A percentile compares a stretch with the other conserved stretches of the same genome.
Conservation (phyloP, 2,329 filamentous ascomycete genomes). For the Delphinella strobiligena region DNA sequence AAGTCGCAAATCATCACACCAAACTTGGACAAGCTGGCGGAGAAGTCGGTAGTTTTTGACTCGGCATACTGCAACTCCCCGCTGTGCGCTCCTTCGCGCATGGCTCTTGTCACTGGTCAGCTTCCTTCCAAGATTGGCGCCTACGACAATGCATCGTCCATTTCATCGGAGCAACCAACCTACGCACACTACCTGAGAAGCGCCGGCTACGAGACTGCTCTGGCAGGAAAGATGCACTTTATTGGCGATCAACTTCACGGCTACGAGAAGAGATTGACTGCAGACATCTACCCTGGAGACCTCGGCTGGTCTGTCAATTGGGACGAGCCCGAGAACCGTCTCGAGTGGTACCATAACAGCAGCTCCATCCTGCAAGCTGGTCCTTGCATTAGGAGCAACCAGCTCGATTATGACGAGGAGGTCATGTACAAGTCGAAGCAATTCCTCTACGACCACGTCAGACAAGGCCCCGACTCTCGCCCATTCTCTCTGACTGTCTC, state of each 20-base stretch:
- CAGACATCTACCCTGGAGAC: constrained; percentile 89
- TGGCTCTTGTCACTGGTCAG: constrained; percentile 88
- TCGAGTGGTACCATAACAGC: constrained; percentile 96
- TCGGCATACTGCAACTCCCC: constrained; percentile 91
- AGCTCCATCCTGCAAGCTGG: constrained; percentile 86
- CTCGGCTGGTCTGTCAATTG: constrained; percentile 94
- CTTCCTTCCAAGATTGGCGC: constrained; percentile 84
- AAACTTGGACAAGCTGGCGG: constrained; percentile 72
- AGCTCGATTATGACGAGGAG: constrained; percentile 92
- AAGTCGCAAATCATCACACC: constrained; percentile 85
- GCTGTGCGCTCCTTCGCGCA: constrained; percentile 81
- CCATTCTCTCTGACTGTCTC: constrained; percentile 87
- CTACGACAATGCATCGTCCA: constrained; percentile 81
- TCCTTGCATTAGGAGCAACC: constrained; percentile 79
- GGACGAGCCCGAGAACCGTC: constrained; percentile 72
- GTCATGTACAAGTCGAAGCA: constrained; percentile 86
- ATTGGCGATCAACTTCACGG: constrained; percentile 90
- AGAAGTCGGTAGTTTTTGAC: constrained; percentile 77
- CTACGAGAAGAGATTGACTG: constrained; percentile 85
- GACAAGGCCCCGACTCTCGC: constrained; percentile 58
- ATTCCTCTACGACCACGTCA: constrained; percentile 81
- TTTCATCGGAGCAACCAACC: constrained; percentile 73
- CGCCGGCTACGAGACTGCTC: constrained; percentile 76
- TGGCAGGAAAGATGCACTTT: constrained; percentile 97
- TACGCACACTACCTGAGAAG: constrained; percentile 84